Evolutionary conservation across 306 rosid genomes (phyloP).

Genomic region (Adenanthera pavonina): DNA sequence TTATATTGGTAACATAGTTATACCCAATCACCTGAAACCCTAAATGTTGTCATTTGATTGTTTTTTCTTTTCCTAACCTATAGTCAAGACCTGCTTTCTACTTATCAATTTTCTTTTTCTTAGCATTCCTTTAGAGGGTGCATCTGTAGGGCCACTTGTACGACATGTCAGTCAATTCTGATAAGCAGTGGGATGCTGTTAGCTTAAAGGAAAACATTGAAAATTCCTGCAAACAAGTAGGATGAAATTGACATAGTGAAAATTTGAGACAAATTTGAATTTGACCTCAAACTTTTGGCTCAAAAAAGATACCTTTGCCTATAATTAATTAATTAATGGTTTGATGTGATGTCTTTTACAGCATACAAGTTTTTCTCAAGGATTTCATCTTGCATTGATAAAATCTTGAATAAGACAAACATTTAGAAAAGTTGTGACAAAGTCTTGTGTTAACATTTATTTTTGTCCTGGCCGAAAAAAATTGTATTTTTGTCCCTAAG

Average conservation of each 20-base stretch:
- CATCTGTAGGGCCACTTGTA: not conserved
- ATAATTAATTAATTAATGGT: not conserved
- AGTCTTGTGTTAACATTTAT: not conserved
- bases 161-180: too few species aligned
- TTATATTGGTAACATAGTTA: too few species aligned
- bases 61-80: too few species aligned
- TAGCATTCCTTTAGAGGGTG: not conserved
- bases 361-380: slow-evolving; percentile 18
- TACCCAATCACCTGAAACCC: too few species aligned
- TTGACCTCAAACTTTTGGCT: not conserved
- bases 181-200: too few species aligned
- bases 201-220: too few species aligned
- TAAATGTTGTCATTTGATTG: too few species aligned
- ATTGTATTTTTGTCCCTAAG: not conserved
- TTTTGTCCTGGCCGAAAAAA: too few species aligned
- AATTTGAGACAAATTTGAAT: not conserved
- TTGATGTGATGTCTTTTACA: slow-evolving; percentile 8
- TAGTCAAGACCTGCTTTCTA: too few species aligned
- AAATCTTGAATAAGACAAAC: not conserved
- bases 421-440: not conserved
- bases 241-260: not conserved
- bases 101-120: not conserved
- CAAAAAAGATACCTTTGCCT: not conserved
- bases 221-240: too few species aligned
- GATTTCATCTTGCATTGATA: not conserved